Percentiles rank a stretch among this genome's conserved stretches.
Evolutionary conservation across 1,139 yeast genomes (phyloP).

Genomic region (Sporopachydermia cereana): DNA sequence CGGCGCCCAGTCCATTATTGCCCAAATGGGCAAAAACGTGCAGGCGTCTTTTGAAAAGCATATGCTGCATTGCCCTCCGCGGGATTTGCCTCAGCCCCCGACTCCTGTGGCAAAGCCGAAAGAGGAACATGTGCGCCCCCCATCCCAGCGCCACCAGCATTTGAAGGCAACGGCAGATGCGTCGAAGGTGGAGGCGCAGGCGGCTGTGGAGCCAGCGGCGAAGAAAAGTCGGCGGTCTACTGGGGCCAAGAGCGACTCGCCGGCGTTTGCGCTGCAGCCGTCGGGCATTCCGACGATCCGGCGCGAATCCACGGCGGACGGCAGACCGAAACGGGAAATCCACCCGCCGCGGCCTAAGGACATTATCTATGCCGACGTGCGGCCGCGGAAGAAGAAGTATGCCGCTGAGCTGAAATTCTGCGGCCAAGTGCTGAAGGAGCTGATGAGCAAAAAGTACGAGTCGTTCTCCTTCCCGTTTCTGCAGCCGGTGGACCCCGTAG

Average conservation of each 20-base stretch:
- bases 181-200: neutral
- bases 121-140: neutral
- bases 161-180: neutral
- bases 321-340: constrained; percentile 83
- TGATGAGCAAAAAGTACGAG: constrained; percentile 73
- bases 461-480: constrained; percentile 81
- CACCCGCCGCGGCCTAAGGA: constrained; percentile 96
- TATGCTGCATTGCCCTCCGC: constrained; percentile 83
- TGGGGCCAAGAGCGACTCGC: constrained; percentile 16
- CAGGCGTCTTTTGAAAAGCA: constrained; percentile 92
- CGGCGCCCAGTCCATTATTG: constrained; percentile 71
- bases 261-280: constrained; percentile 24
- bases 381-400: constrained; percentile 86
- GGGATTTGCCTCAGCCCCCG: constrained; percentile 36
- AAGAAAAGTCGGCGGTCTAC: constrained; percentile 17
- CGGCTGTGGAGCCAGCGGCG: constrained; percentile 15
- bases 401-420: constrained; percentile 87
- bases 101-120: constrained; percentile 9
- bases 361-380: constrained; percentile 68
- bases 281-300: constrained; percentile 46
- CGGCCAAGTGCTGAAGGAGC: constrained; percentile 70
- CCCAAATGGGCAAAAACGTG: constrained; percentile 83
- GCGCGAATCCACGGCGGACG: constrained; percentile 47
- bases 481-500: constrained; percentile 92
- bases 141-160: constrained; percentile 1